Evolutionary conservation across 306 rosid genomes (phyloP).

Genomic region (Gynostemma pentaphyllum): DNA sequence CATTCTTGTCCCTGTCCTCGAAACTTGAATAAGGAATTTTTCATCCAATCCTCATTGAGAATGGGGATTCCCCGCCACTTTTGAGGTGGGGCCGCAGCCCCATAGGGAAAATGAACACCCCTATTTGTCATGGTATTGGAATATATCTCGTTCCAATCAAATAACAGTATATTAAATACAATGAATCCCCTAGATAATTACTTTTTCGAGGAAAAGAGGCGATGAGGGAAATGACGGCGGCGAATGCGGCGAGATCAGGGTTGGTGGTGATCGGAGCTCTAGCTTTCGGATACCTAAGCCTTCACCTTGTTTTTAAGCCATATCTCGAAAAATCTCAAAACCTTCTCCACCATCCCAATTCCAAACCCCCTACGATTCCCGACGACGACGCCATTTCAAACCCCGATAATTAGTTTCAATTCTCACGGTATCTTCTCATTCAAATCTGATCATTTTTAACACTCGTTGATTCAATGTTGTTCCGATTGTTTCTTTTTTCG

Average conservation of each 20-base stretch:
- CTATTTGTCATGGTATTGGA: no score
- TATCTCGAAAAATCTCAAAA: constrained; percentile 61
- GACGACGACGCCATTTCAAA: constrained; percentile 18
- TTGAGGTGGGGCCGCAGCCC: no score
- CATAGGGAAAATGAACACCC: no score
- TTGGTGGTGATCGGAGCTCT: constrained; percentile 80
- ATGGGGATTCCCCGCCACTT: no score
- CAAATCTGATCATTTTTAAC: neutral
- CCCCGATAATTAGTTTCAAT: constrained; percentile 16
- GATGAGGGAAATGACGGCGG: constrained; percentile 32
- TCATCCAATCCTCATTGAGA: no score
- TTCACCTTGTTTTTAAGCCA: constrained; percentile 63
- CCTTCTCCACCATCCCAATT: constrained; percentile 21
- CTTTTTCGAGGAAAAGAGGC: neutral
- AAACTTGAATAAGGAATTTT: no score
- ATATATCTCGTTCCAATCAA: neutral
- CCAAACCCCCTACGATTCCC: constrained; percentile 23
- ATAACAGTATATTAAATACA: neutral
- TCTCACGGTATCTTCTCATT: neutral
- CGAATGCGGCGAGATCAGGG: constrained; percentile 67
- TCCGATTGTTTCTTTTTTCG: neutral
- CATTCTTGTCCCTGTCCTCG: no score
- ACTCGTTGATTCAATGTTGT: neutral
- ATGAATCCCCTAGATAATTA: neutral
- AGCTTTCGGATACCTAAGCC: constrained; percentile 71